Evolutionary conservation across 2,329 filamentous ascomycete genomes (phyloP).

Genomic region (Scedosporium minutisporum): DNA sequence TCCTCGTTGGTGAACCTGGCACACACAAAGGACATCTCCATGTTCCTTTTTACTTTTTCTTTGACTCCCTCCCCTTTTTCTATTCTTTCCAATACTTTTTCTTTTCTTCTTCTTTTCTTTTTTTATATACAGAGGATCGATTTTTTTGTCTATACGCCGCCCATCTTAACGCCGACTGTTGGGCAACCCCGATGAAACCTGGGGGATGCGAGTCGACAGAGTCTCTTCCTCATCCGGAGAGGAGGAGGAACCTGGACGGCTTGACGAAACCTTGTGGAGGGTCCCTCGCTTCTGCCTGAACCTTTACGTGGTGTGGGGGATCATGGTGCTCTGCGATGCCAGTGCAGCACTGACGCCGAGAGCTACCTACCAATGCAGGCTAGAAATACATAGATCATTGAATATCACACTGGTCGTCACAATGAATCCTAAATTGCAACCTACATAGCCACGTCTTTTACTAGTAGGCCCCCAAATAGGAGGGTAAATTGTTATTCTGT

Average conservation of each 20-base stretch:
- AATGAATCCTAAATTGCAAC: background rate
- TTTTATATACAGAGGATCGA: background rate
- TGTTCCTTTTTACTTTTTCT: background rate
- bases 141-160: conserved; percentile 13
- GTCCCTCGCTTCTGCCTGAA: conserved; percentile 15
- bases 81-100: conserved; percentile 4
- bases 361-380: background rate
- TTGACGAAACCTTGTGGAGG: conserved; percentile 12
- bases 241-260: conserved; percentile 3
- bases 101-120: conserved; percentile 1
- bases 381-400: background rate
- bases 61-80: background rate
- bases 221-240: background rate
- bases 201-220: conserved; percentile 3
- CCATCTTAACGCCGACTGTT: conserved; percentile 26
- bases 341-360: background rate
- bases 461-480: too few relatives aligned
- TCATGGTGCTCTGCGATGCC: background rate
- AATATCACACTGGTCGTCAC: background rate
- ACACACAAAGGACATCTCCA: background rate
- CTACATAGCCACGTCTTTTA: too few relatives aligned
- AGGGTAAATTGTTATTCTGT: too few relatives aligned
- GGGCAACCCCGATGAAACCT: conserved; percentile 19
- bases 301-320: conserved; percentile 17
- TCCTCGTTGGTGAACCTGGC: background rate